Evolutionary conservation across 495 filamentous ascomycete genomes (phyloP).

Genomic region (Chaetomium cochliodes): DNA sequence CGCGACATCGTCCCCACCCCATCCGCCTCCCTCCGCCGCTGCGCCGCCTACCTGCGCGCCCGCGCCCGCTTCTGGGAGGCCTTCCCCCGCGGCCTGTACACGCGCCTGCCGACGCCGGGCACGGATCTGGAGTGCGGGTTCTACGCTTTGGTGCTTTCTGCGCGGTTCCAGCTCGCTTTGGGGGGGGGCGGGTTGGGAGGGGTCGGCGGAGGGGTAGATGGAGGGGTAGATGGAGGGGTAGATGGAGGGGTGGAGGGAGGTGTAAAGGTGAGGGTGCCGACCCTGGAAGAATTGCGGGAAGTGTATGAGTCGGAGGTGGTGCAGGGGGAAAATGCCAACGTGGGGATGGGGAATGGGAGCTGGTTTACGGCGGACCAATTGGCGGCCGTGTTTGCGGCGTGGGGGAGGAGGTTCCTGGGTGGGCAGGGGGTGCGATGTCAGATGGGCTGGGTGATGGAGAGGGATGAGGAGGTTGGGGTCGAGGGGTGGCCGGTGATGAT

Average conservation of each 20-base stretch:
- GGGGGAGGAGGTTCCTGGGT: constrained; percentile 15
- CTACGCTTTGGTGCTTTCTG: constrained; percentile 21
- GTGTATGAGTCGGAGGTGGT: not conserved
- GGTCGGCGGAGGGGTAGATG: not conserved
- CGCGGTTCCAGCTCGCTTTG: constrained; percentile 15
- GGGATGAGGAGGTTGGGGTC: constrained; percentile 3
- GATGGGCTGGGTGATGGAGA: constrained; percentile 24
- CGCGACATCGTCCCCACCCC: constrained; percentile 26
- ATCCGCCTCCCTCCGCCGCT: constrained; percentile 10
- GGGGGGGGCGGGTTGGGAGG: no score
- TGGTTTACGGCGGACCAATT: constrained; percentile 27
- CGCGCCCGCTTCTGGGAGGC: constrained; percentile 27
- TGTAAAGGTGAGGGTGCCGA: constrained; percentile 10
- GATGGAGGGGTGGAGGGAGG: not conserved
- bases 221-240: not conserved
- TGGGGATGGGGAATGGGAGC: not conserved
- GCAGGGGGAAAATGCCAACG: not conserved
- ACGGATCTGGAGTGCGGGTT: constrained; percentile 27
- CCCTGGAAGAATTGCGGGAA: constrained; percentile 14
- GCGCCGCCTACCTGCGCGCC: constrained; percentile 23
- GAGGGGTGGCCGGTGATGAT: constrained; percentile 28
- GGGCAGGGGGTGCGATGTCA: constrained; percentile 20
- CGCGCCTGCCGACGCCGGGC: constrained; percentile 23
- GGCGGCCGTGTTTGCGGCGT: constrained; percentile 19
- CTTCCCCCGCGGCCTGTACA: constrained; percentile 23